phyloP scores from a whole-genome alignment of 495 filamentous ascomycete genomes.

The Talaromyces ruber region DNA sequence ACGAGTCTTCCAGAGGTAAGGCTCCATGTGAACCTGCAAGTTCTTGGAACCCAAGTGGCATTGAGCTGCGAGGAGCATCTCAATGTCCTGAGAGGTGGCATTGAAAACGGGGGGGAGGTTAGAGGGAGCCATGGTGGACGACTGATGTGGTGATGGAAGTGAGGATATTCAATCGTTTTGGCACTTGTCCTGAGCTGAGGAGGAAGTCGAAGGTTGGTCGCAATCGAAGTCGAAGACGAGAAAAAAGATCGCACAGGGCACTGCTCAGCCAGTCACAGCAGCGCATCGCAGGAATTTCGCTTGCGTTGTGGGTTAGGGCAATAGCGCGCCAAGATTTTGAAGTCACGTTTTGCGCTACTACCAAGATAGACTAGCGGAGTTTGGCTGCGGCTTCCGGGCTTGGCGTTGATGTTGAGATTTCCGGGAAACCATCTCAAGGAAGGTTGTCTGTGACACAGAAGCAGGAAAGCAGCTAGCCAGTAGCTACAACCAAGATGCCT shows the following conservation, averaged over 20 bases:
- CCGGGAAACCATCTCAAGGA: not conserved
- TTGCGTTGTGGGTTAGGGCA: constrained; percentile 9
- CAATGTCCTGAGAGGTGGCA: constrained; percentile 82
- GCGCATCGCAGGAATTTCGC: constrained; percentile 2
- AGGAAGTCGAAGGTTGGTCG: constrained; percentile 16
- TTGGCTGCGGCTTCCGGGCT: not conserved
- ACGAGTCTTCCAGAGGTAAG: constrained; percentile 98
- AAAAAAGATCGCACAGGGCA: not conserved
- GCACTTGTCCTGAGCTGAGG: constrained; percentile 39
- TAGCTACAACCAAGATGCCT: constrained; percentile 49
- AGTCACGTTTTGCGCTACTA: constrained; percentile 5
- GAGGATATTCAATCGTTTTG: constrained; percentile 46
- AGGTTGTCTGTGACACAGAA: not conserved
- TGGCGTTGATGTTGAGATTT: constrained; percentile 7
- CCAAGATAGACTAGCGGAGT: not conserved
- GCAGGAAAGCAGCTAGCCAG: not conserved
- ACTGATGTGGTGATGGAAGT: constrained; percentile 41
- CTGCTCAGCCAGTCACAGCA: not conserved
- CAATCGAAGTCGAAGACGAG: constrained; percentile 2
- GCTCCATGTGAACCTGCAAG: constrained; percentile 97
- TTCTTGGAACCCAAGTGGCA: constrained; percentile 98
- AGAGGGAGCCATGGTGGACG: constrained; percentile 82
- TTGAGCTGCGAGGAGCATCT: constrained; percentile 97
- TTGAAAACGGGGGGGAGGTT: constrained; percentile 89
- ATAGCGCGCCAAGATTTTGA: constrained; percentile 6